Evolutionary conservation across 257 asterid genomes (phyloP), one percentile per base, ranked within the genome.

Genomic region (Gardenia jasminoides): DNA sequence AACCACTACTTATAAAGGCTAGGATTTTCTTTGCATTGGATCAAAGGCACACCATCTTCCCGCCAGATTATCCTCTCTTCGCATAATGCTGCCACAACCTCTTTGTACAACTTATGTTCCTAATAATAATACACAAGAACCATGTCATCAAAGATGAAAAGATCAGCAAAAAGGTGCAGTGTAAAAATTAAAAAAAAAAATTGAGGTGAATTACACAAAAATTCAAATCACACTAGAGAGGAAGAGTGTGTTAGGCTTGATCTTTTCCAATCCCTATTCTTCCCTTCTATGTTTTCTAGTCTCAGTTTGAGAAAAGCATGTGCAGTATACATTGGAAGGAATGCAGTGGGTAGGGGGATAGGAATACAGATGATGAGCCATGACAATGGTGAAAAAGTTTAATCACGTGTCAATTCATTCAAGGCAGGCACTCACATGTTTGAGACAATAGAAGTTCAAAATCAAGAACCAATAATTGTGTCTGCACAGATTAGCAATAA

Each of bases 31-130:
- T 86, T 87, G 84, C 90, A 87, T 72, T 33, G 91, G 70, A 93
- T 91, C n/a, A 91, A 79, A 56, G 96, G 98, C 59, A 93, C 96
- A 2, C 96, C 98, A 80, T 91, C 98, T 70, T 89, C 82, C 46
- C 98, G 85, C 98, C 98, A 91, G 33, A 47, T 50, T 36, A 93
- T 82, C 59, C 94, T 84, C 31, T 89, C 98, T 73, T 91, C 92
- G n/a, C 98, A 93, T 76, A 91, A 58, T 4, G 96, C 98, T 4
- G 86, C 80, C 0, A 86, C 89, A 48, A 89, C 97, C 48, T 93
- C 93, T 43, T 85, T 87, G 6, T 90, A 93, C 47, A 93, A 80
- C 74, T 80, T 83, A 81, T 91, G 98, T 89, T 93, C 98, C 98
- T 93, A 86, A 44, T 72, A 26, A 13, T 62, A 24, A 11, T 7